A percentile compares a stretch with the other conserved stretches of the same genome.
Conservation (phyloP, 1,284 basidiomycete species). For the Hypsizygus ulmarius region DNA sequence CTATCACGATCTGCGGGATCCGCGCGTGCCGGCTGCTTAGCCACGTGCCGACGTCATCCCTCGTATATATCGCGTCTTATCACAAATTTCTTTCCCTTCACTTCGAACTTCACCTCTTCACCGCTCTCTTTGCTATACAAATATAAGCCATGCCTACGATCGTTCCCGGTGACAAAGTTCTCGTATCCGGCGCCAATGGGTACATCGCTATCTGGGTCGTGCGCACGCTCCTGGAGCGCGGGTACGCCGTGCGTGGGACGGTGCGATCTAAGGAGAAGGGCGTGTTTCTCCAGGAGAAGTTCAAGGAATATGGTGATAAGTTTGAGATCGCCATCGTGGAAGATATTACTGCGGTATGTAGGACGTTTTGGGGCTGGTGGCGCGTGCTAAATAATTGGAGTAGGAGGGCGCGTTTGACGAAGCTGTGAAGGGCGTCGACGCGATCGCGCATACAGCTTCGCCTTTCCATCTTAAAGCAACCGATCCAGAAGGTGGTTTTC, state of each 20-base stretch:
- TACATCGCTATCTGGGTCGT: constrained; percentile 6
- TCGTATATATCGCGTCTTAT: no score
- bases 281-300: constrained; percentile 35
- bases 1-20: no score
- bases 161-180: constrained; percentile 6
- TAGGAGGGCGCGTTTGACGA: constrained; percentile 63
- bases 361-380: background rate
- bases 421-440: constrained; percentile 63
- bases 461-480: constrained; percentile 33
- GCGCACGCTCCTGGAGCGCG: constrained; percentile 11
- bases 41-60: no score
- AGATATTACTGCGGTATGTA: constrained; percentile 40
- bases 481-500: background rate
- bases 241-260: constrained; percentile 35
- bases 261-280: constrained; percentile 39
- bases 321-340: constrained; percentile 43
- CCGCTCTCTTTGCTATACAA: no score
- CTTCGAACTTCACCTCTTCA: no score
- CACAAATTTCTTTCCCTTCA: no score
- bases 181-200: constrained; percentile 10
- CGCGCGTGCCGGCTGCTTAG: no score
- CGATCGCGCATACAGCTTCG: constrained; percentile 54
- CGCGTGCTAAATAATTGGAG: background rate
- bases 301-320: constrained; percentile 36
- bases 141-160: constrained; percentile 4